A percentile compares a stretch with the other conserved stretches of the same genome.
Evolutionary conservation across 2,329 filamentous ascomycete species (phyloP).

Genomic region (Zarea fungicola): DNA sequence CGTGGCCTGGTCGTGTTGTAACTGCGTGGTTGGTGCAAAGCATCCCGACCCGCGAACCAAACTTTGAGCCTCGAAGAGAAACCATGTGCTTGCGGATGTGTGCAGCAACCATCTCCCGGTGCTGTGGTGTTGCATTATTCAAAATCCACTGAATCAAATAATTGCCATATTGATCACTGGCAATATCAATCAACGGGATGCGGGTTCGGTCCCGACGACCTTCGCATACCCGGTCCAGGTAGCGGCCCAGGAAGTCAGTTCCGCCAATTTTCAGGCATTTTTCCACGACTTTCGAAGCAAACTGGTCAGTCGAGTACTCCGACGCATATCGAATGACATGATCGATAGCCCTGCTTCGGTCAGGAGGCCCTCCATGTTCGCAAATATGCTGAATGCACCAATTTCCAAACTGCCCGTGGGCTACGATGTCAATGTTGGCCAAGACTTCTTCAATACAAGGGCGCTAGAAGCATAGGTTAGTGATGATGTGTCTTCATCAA

Average conservation of each 20-base stretch:
- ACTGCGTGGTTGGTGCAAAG: constrained; percentile 94
- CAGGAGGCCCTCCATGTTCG: constrained; percentile 85
- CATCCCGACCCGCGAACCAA: constrained; percentile 97
- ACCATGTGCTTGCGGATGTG: constrained; percentile 99
- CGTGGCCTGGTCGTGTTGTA: constrained; percentile 82
- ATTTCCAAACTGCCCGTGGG: constrained; percentile 96
- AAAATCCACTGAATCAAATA: constrained; percentile 97
- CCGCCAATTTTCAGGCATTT: constrained; percentile 98
- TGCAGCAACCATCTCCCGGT: constrained; percentile 85
- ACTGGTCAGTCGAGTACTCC: constrained; percentile 98
- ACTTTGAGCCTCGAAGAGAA: constrained; percentile 94
- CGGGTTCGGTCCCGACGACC: constrained; percentile 85
- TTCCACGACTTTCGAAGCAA: constrained; percentile 97
- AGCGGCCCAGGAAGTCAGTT: constrained; percentile 82
- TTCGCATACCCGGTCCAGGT: constrained; percentile 90
- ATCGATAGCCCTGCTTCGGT: constrained; percentile 89
- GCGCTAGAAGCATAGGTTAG: constrained; percentile 52
- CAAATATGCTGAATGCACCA: constrained; percentile 99
- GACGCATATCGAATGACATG: constrained; percentile 90
- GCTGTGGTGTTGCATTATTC: constrained; percentile 78
- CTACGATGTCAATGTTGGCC: constrained; percentile 89
- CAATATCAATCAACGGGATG: constrained; percentile 96
- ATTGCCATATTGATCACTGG: constrained; percentile 97
- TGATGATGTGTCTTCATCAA: not conserved
- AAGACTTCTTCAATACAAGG: constrained; percentile 97